These are phyloP conservation scores for Calonectria fujianensis DNA, from an alignment of 2,329 filamentous ascomycete genomes.

Conservation along the genomic window DNA sequence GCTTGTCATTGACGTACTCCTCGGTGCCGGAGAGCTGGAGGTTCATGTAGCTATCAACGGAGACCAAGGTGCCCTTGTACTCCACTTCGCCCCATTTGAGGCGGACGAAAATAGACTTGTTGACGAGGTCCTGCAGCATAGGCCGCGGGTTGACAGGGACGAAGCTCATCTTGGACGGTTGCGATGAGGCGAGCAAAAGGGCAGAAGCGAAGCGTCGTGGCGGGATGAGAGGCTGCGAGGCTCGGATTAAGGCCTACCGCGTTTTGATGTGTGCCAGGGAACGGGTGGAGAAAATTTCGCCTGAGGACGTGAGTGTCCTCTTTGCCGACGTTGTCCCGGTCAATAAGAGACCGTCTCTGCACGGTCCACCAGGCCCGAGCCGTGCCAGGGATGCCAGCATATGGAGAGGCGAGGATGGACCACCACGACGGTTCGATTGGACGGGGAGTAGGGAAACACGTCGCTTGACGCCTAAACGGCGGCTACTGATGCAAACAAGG, in stretches of 20 bases:
- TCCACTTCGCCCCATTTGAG: constrained; percentile 99
- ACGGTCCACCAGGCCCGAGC: neutral
- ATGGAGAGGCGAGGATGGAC: neutral
- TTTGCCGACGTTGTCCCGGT: constrained; percentile 16
- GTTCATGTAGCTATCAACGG: constrained; percentile 99
- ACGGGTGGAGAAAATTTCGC: constrained; percentile 21
- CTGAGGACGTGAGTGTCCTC: constrained; percentile 19
- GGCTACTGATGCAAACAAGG: neutral
- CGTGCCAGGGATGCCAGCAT: constrained; percentile 9
- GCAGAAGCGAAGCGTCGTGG: neutral
- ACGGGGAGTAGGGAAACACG: no score
- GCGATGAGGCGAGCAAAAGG: constrained; percentile 2
- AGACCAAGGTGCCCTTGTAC: constrained; percentile 95
- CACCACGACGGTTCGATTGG: neutral
- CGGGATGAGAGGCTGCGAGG: constrained; percentile 21
- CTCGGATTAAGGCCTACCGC: constrained; percentile 28
- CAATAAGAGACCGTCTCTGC: neutral
- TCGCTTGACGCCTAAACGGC: neutral
- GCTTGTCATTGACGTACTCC: constrained; percentile 93
- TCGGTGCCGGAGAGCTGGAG: constrained; percentile 93
- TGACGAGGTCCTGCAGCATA: constrained; percentile 94
- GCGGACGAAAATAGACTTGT: constrained; percentile 92
- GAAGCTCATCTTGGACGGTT: constrained; percentile 67
- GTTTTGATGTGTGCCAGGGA: constrained; percentile 29
- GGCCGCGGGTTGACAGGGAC: constrained; percentile 97